Evolutionary conservation across 225 moss, liverwort and hornwort species (phyloP).

Genomic region (Neckera pumila): DNA sequence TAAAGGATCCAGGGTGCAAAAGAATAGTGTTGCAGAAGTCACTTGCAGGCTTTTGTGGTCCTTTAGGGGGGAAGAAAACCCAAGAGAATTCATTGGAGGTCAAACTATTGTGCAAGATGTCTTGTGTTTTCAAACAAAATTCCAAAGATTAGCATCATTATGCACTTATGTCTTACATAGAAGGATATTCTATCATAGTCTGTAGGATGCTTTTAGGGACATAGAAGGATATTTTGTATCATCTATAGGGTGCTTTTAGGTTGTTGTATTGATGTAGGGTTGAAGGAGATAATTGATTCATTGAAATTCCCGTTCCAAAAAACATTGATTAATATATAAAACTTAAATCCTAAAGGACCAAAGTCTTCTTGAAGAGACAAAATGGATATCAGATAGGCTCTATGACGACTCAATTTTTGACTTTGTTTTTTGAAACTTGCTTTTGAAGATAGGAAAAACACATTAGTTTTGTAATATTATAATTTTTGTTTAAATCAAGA

Average conservation of each 20-base stretch:
- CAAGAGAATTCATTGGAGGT: neutral
- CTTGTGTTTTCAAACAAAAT: neutral
- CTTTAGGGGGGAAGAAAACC: neutral
- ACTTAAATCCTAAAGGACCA: neutral
- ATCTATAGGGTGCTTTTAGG: neutral
- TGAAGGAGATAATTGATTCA: neutral
- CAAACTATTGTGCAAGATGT: neutral
- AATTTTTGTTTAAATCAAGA: neutral
- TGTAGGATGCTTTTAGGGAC: neutral
- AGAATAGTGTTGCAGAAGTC: too few species aligned
- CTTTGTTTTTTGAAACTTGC: neutral
- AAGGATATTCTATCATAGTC: neutral
- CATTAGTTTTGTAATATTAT: accelerated
- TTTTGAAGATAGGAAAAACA: neutral
- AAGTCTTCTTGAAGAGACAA: neutral
- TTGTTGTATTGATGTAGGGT: neutral
- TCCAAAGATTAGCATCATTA: neutral
- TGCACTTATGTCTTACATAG: neutral
- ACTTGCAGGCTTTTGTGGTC: too few species aligned
- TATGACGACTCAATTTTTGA: neutral
- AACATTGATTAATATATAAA: neutral
- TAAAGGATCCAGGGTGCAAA: too few species aligned
- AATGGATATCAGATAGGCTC: neutral
- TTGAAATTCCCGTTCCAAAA: neutral
- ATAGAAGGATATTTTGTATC: neutral